phyloP scores from a whole-genome alignment of 2,329 filamentous ascomycete species.

The Colletotrichum sojae region DNA sequence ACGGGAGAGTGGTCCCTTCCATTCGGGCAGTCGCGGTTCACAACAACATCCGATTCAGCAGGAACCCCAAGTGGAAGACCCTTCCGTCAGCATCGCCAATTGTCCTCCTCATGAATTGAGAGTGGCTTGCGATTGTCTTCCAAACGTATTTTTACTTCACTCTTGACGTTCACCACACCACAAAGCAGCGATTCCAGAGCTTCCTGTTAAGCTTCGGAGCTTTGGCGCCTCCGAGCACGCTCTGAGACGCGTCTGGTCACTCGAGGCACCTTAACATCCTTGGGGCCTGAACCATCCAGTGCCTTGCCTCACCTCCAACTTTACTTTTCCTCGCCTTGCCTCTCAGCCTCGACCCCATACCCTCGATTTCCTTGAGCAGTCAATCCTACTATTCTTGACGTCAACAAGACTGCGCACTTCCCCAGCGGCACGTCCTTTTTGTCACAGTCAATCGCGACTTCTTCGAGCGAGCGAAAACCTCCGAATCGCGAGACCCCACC shows the following conservation, averaged over 20 bases:
- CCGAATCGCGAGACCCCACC: too few relatives aligned
- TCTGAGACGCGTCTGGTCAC: slow-evolving; percentile 38
- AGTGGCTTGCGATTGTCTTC: not conserved
- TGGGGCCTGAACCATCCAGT: slow-evolving; percentile 15
- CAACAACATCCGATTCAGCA: slow-evolving; percentile 38
- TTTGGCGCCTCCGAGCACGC: slow-evolving; percentile 29
- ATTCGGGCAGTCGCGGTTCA: slow-evolving; percentile 38
- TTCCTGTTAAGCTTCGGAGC: slow-evolving; percentile 32
- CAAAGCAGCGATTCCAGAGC: not conserved
- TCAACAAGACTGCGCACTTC: too few relatives aligned
- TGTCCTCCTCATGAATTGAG: not conserved
- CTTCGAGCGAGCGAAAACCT: too few relatives aligned
- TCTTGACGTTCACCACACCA: not conserved
- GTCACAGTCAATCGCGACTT: too few relatives aligned
- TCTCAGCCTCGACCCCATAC: not conserved
- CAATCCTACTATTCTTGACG: too few relatives aligned
- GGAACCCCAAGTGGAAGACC: slow-evolving; percentile 16
- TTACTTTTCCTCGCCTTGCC: not conserved
- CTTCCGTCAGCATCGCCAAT: slow-evolving; percentile 15
- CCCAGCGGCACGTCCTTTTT: too few relatives aligned
- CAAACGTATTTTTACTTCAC: not conserved
- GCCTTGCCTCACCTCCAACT: slow-evolving; percentile 11
- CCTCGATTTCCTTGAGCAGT: too few relatives aligned
- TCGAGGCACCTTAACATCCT: slow-evolving; percentile 15
- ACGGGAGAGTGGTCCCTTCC: not conserved